These are phyloP conservation scores for Crithidia acanthocephali DNA, from an alignment of 208 protist genomes.

Conservation along the genomic window DNA sequence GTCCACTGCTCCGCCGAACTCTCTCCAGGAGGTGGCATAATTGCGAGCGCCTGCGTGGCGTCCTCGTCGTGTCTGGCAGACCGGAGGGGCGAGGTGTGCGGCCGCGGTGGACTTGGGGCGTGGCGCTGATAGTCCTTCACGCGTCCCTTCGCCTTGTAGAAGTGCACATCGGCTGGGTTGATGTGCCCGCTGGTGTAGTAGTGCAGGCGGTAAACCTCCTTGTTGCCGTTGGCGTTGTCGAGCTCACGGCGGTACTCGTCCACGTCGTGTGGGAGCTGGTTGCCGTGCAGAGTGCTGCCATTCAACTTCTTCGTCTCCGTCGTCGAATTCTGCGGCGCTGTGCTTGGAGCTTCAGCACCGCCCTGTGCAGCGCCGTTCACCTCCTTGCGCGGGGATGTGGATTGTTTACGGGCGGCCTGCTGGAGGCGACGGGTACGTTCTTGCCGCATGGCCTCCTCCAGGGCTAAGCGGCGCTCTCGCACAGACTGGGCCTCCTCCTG, in stretches of 20 bases:
- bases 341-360: neutral
- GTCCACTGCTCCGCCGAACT: conserved; percentile 26
- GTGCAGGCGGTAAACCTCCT: conserved; percentile 12
- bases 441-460: conserved; percentile 34
- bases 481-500: conserved; percentile 10
- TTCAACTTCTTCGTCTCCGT: neutral
- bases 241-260: conserved; percentile 36
- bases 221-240: conserved; percentile 19
- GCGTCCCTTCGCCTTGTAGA: conserved; percentile 20
- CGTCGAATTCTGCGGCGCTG: neutral
- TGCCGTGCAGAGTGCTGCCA: neutral
- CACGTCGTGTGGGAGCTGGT: neutral
- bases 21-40: neutral
- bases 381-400: neutral
- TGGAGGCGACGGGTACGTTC: conserved; percentile 32
- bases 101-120: conserved; percentile 14
- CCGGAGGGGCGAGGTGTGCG: neutral
- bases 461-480: conserved; percentile 17
- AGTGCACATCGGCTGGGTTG: conserved; percentile 28
- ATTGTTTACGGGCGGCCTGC: conserved; percentile 1
- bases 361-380: neutral
- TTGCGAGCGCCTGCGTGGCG: neutral
- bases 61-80: neutral
- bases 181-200: conserved; percentile 31
- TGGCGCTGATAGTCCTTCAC: conserved; percentile 26